These are phyloP conservation scores for Fonsecaea pugnacius DNA, from an alignment of 2,329 filamentous ascomycete species.

Conservation along the genomic window DNA sequence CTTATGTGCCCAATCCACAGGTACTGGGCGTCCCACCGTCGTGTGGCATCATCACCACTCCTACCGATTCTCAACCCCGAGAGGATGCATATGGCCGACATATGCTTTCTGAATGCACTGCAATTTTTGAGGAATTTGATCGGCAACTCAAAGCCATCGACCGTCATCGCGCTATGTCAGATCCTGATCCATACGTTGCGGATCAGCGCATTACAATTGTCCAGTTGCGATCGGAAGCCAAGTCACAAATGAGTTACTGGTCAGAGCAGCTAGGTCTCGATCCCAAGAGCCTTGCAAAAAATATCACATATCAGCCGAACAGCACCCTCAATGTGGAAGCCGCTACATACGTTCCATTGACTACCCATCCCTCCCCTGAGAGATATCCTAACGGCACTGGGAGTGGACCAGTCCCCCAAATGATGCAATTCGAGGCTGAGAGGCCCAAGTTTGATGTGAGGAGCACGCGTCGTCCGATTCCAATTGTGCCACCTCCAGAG, in stretches of 20 bases:
- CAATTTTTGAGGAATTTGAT: slow-evolving; percentile 32
- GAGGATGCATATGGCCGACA: slow-evolving; percentile 13
- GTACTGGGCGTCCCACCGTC: slow-evolving; percentile 13
- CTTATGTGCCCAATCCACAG: slow-evolving; percentile 14
- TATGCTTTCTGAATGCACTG: slow-evolving; percentile 19
- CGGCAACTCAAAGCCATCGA: slow-evolving; percentile 36
- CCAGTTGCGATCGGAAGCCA: slow-evolving; percentile 33
- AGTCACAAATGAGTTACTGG: slow-evolving; percentile 29
- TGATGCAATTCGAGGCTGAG: neutral
- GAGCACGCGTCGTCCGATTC: slow-evolving; percentile 28
- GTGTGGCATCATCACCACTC: slow-evolving; percentile 8
- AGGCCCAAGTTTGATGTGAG: slow-evolving; percentile 15
- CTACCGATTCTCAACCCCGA: slow-evolving; percentile 1
- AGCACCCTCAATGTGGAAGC: slow-evolving; percentile 35
- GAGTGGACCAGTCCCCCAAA: neutral
- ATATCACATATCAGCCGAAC: slow-evolving; percentile 10
- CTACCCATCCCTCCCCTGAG: neutral
- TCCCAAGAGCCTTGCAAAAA: slow-evolving; percentile 10
- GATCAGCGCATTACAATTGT: slow-evolving; percentile 34
- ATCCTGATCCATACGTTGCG: slow-evolving; percentile 25
- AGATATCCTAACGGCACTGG: slow-evolving; percentile 5
- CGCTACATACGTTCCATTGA: slow-evolving; percentile 32
- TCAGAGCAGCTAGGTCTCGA: slow-evolving; percentile 20
- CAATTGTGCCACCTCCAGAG: slow-evolving; percentile 35
- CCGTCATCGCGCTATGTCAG: slow-evolving; percentile 35